phyloP scores from a whole-genome alignment of 345 rosid genomes.

The Combretum micranthum region DNA sequence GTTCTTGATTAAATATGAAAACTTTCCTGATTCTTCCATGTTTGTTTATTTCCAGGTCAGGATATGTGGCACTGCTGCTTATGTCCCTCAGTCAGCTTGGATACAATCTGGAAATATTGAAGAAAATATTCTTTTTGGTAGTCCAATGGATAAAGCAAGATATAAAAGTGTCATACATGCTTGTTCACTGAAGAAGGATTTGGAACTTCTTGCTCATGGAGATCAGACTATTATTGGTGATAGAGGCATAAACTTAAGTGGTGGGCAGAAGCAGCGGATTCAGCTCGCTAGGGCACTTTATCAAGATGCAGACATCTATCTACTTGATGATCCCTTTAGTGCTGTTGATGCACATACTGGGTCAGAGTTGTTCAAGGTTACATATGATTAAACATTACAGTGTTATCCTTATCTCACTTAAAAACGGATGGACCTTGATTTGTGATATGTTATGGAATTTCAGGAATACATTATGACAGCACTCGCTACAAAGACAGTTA shows the following conservation, averaged over 20 bases:
- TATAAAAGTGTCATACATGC: conserved; percentile 92
- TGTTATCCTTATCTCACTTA: conserved; percentile 9
- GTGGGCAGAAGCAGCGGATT: conserved; percentile 98
- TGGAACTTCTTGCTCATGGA: conserved; percentile 96
- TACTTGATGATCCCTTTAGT: conserved; percentile 99
- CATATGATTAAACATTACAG: conserved; percentile 5
- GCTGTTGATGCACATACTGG: conserved; percentile 99
- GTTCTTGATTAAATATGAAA: not conserved
- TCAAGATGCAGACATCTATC: conserved; percentile 97
- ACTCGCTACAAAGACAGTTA: conserved; percentile 73
- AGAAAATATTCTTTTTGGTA: conserved; percentile 97
- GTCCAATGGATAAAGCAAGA: conserved; percentile 86
- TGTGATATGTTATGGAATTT: conserved; percentile 24
- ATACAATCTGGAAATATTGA: conserved; percentile 99
- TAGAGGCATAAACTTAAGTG: conserved; percentile 97
- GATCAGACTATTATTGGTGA: conserved; percentile 99
- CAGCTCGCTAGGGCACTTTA: conserved; percentile 99
- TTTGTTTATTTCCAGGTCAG: conserved; percentile 55
- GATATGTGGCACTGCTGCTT: conserved; percentile 90
- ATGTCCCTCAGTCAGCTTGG: conserved; percentile 99
- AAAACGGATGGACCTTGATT: conserved; percentile 15
- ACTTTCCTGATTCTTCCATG: conserved; percentile 7
- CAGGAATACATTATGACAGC: conserved; percentile 96
- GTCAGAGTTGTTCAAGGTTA: conserved; percentile 92
- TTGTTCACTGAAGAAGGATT: conserved; percentile 88